Conservation (phyloP, 331 rosid species). For the Malus hybrid region DNA sequence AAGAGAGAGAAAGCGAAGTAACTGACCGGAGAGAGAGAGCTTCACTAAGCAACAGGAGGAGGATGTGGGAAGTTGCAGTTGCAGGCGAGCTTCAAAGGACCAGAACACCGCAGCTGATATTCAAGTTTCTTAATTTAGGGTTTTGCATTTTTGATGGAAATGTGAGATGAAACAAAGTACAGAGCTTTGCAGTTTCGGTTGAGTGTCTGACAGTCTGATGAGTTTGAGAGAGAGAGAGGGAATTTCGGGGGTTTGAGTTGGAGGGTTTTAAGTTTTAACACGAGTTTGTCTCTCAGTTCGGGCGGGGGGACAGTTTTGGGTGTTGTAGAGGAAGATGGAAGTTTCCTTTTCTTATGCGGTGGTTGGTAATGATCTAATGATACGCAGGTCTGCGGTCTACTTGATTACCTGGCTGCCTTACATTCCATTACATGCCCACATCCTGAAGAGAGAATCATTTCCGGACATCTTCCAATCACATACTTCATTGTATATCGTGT, state of each 20-base stretch:
- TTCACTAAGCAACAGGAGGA: background rate
- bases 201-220: background rate
- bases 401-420: too few species aligned
- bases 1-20: background rate
- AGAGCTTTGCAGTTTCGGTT: background rate
- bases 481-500: rapidly evolving
- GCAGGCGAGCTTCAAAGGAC: background rate
- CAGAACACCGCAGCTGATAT: background rate
- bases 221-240: background rate
- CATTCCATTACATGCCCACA: too few species aligned
- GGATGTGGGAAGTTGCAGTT: background rate
- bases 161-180: background rate
- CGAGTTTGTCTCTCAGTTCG: background rate
- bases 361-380: too few species aligned
- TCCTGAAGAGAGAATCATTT: too few species aligned
- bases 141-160: background rate
- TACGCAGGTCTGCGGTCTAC: too few species aligned
- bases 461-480: too few species aligned
- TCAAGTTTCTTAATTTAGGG: background rate
- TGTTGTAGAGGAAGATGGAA: background rate
- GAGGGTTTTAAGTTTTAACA: background rate
- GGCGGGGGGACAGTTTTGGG: background rate
- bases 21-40: slow-evolving; percentile 1
- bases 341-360: too few species aligned
- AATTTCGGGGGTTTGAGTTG: background rate